Percentiles rank a stretch among this genome's conserved stretches.
Conservation (phyloP, 2,329 filamentous ascomycete genomes). For the Bipolaris gigantea region DNA sequence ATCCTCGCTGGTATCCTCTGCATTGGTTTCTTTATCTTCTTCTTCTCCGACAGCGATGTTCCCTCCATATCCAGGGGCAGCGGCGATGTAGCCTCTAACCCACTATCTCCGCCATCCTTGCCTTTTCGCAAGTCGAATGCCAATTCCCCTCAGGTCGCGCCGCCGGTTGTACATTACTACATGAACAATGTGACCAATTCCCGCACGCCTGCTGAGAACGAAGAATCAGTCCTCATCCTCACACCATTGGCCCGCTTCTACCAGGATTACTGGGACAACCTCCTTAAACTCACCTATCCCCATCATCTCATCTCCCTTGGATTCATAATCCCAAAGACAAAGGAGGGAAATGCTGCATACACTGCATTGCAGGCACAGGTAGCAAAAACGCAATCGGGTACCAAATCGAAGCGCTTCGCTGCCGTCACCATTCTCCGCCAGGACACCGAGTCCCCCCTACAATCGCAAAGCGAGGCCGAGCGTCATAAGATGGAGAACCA, state of each 20-base stretch:
- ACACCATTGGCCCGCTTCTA: slow-evolving; percentile 95
- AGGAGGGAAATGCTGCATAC: slow-evolving; percentile 87
- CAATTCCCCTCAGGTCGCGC: slow-evolving; percentile 64
- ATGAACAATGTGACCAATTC: slow-evolving; percentile 94
- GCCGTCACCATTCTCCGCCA: slow-evolving; percentile 93
- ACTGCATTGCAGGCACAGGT: slow-evolving; percentile 81
- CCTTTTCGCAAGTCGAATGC: slow-evolving; percentile 68
- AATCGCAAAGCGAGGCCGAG: slow-evolving; percentile 82
- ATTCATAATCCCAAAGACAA: slow-evolving; percentile 93
- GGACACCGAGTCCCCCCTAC: slow-evolving; percentile 82
- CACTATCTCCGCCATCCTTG: slow-evolving; percentile 72
- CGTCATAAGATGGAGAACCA: slow-evolving; percentile 91
- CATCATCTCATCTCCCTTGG: slow-evolving; percentile 93
- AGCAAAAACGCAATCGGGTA: slow-evolving; percentile 79
- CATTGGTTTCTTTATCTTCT: slow-evolving; percentile 61
- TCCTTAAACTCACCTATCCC: slow-evolving; percentile 80
- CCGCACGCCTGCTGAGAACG: slow-evolving; percentile 71
- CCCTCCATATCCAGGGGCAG: slow-evolving; percentile 54
- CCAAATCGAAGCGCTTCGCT: slow-evolving; percentile 81
- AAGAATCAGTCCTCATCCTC: slow-evolving; percentile 85
- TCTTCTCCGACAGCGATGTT: slow-evolving; percentile 64
- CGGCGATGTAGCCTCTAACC: slow-evolving; percentile 64
- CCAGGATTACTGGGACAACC: slow-evolving; percentile 92
- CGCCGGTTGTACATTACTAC: slow-evolving; percentile 88
- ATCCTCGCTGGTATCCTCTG: slow-evolving; percentile 71